These are phyloP conservation scores for Forsythia suspensa DNA, from an alignment of 257 asterid genomes.

Conservation along the genomic window DNA sequence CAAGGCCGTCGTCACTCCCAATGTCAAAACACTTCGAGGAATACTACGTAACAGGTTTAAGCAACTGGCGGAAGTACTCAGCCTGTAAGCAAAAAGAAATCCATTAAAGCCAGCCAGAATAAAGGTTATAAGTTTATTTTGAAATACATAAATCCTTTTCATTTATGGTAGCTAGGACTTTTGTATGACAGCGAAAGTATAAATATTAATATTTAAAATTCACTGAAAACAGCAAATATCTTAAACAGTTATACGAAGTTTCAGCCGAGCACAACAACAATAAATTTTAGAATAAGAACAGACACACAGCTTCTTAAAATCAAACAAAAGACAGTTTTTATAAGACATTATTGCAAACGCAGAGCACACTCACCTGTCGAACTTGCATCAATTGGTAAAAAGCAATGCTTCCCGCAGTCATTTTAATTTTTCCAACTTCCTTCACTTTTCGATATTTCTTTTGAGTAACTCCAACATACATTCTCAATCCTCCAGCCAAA, in stretches of 20 bases:
- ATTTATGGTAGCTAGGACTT: too few relatives aligned
- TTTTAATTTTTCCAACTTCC: slow-evolving; percentile 48
- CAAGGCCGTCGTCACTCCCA: too few relatives aligned
- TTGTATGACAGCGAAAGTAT: too few relatives aligned
- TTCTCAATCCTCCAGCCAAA: slow-evolving; percentile 49
- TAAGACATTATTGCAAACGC: neutral
- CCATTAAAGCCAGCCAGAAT: neutral
- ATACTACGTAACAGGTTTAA: slow-evolving; percentile 88
- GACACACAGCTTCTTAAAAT: too few relatives aligned
- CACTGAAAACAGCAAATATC: too few relatives aligned
- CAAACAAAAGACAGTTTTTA: neutral
- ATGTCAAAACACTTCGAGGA: too few relatives aligned
- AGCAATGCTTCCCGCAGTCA: slow-evolving; percentile 73
- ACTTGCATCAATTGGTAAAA: slow-evolving; percentile 84
- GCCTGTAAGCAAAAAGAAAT: slow-evolving; percentile 53
- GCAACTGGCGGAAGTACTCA: slow-evolving; percentile 92
- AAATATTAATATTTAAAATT: too few relatives aligned
- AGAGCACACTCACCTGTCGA: slow-evolving; percentile 58
- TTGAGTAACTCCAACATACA: slow-evolving; percentile 55
- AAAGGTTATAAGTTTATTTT: too few relatives aligned
- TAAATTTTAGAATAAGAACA: too few relatives aligned
- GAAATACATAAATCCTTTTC: too few relatives aligned
- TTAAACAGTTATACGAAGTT: too few relatives aligned
- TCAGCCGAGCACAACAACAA: too few relatives aligned
- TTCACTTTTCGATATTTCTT: slow-evolving; percentile 42